A percentile compares a stretch with the other conserved stretches of the same genome.
phyloP scores from a whole-genome alignment of 371 early-diverging fungal genomes.

The Circinella umbellata region DNA sequence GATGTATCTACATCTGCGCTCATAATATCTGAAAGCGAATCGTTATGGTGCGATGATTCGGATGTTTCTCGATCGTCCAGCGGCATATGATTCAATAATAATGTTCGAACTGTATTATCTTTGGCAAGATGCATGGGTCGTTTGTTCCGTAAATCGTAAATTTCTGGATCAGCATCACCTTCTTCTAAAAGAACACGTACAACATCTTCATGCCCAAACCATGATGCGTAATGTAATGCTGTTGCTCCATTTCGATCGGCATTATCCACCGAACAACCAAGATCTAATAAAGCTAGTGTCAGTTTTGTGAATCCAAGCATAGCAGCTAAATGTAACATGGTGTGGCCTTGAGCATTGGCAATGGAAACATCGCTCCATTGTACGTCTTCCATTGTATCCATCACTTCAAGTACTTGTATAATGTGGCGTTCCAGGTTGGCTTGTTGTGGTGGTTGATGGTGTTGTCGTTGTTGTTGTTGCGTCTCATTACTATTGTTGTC shows the following conservation, averaged over 20 bases:
- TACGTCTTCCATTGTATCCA: constrained; percentile 45
- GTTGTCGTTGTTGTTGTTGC: constrained; percentile 14
- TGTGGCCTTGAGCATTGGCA: constrained; percentile 44
- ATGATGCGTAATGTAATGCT: constrained; percentile 30
- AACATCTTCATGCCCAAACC: constrained; percentile 26
- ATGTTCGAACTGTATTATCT: constrained; percentile 19
- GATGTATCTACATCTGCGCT: constrained; percentile 46
- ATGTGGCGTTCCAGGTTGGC: constrained; percentile 40
- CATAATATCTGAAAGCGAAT: constrained; percentile 32
- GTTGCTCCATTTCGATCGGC: constrained; percentile 41
- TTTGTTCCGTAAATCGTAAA: constrained; percentile 32
- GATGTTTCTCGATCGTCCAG: constrained; percentile 20
- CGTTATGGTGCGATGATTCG: constrained; percentile 17
- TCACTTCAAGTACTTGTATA: constrained; percentile 47
- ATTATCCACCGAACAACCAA: constrained; percentile 34
- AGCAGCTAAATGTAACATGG: constrained; percentile 49
- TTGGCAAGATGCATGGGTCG: constrained; percentile 34
- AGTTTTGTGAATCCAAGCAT: constrained; percentile 42
- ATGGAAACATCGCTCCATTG: constrained; percentile 38
- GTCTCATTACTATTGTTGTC: not conserved
- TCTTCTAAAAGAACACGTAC: constrained; percentile 31
- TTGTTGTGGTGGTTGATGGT: constrained; percentile 23
- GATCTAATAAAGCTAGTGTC: constrained; percentile 28
- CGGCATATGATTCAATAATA: constrained; percentile 23
- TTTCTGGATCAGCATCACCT: constrained; percentile 36